A percentile compares a stretch with the other conserved stretches of the same genome.
These are phyloP conservation scores for Thalassiosira mediterranea DNA, from an alignment of 352 stramenopile genomes.

Conservation along the genomic window DNA sequence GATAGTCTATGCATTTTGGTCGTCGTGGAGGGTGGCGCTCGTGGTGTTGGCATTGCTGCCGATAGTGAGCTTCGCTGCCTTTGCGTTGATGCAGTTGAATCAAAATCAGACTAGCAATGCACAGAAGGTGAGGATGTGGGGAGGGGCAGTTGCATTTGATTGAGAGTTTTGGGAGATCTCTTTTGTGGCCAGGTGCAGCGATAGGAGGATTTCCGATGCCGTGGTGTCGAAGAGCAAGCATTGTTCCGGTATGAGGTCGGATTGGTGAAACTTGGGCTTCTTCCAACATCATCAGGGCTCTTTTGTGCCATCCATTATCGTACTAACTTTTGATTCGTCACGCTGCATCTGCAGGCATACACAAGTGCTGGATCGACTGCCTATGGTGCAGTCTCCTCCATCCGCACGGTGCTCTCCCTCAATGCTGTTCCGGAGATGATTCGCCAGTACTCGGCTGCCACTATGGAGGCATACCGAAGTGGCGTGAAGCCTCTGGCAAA, in stretches of 20 bases:
- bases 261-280: too few relatives aligned
- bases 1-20: conserved; percentile 69
- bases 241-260: too few relatives aligned
- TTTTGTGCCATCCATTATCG: too few relatives aligned
- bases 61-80: conserved; percentile 42
- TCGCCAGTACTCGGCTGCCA: conserved; percentile 61
- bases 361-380: conserved; percentile 34
- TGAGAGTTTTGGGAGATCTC: too few relatives aligned
- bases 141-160: background rate
- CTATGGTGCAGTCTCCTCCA: conserved; percentile 63
- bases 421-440: conserved; percentile 71
- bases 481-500: conserved; percentile 45
- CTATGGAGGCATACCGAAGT: conserved; percentile 50
- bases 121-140: conserved; percentile 27
- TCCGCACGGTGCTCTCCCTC: conserved; percentile 74
- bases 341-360: conserved; percentile 8
- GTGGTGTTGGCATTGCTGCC: conserved; percentile 69
- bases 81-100: conserved; percentile 56
- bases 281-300: too few relatives aligned
- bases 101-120: conserved; percentile 42
- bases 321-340: too few relatives aligned
- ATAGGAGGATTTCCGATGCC: too few relatives aligned
- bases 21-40: conserved; percentile 62
- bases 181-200: too few relatives aligned
- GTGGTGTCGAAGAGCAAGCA: too few relatives aligned